Percentiles rank a stretch among this genome's conserved stretches.
Conservation (phyloP, 2,329 filamentous ascomycete species). For the Pseudovirgaria hyperparasitica region DNA sequence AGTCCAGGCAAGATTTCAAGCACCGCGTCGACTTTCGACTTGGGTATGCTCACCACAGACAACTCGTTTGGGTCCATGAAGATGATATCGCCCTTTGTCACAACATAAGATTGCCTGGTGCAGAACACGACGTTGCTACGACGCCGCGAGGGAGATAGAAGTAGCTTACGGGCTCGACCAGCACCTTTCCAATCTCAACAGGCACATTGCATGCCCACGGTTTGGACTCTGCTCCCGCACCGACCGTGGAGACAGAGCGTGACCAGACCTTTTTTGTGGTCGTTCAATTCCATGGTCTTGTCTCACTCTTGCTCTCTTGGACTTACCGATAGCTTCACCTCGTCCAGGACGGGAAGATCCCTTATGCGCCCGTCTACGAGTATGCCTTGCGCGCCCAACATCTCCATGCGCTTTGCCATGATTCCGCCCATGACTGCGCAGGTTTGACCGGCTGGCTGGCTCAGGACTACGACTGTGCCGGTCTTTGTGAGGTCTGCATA, state of each 20-base stretch:
- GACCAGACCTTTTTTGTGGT: conserved; percentile 37
- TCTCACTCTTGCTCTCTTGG: conserved; percentile 4
- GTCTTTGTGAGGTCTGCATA: conserved; percentile 54
- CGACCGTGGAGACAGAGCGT: conserved; percentile 44
- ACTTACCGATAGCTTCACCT: conserved; percentile 44
- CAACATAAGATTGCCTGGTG: conserved; percentile 1
- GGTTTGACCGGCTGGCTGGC: conserved; percentile 50
- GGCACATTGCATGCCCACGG: conserved; percentile 39
- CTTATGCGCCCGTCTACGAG: conserved; percentile 57
- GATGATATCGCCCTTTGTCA: conserved; percentile 48
- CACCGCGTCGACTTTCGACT: conserved; percentile 45
- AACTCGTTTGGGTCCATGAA: conserved; percentile 55
- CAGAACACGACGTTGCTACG: not conserved
- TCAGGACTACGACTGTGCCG: conserved; percentile 51
- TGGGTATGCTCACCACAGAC: conserved; percentile 56
- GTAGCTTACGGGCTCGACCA: conserved; percentile 18
- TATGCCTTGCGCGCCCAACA: conserved; percentile 45
- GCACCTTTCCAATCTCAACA: conserved; percentile 24
- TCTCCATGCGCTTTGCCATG: conserved; percentile 57
- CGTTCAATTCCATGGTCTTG: not conserved
- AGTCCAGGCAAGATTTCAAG: conserved; percentile 45
- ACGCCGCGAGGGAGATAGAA: not conserved
- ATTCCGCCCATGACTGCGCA: conserved; percentile 68
- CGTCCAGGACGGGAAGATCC: conserved; percentile 49
- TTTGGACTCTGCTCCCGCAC: conserved; percentile 42